phyloP scores from a whole-genome alignment of 306 rosid species.

The Lathyrus aphaca region DNA sequence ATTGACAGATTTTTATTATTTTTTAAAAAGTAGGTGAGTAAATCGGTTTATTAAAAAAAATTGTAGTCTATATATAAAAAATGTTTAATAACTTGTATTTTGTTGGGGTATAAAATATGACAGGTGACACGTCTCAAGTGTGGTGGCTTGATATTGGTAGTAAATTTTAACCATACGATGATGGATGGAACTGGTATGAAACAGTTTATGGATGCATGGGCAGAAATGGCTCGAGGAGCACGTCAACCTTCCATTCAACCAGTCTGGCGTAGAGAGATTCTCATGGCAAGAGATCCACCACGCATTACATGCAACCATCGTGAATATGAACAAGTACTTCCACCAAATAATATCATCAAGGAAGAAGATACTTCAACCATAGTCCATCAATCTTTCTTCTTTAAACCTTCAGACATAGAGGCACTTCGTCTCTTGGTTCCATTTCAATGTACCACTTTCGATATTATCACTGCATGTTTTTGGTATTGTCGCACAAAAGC shows the following conservation, averaged over 20 bases:
- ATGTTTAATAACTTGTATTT: too few species aligned
- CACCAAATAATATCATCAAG: neutral
- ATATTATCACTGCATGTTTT: constrained; percentile 32
- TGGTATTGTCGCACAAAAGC: constrained; percentile 41
- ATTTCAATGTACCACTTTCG: constrained; percentile 31
- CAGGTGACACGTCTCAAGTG: constrained; percentile 11
- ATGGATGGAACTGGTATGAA: constrained; percentile 2
- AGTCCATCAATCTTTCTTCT: constrained; percentile 18
- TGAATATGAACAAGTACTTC: neutral
- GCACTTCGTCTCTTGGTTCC: constrained; percentile 14
- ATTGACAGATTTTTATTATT: too few species aligned
- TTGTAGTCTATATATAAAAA: too few species aligned
- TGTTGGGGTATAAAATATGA: neutral
- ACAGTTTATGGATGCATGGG: constrained; percentile 27
- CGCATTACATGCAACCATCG: constrained; percentile 24
- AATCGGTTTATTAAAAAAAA: too few species aligned
- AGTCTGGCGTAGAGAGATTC: constrained; percentile 39
- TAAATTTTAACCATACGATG: constrained; percentile 28
- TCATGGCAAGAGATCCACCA: constrained; percentile 36
- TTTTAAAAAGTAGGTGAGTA: too few species aligned
- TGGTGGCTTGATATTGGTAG: constrained; percentile 2
- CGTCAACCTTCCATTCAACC: constrained; percentile 24
- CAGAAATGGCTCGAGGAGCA: constrained; percentile 35
- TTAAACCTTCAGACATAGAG: constrained; percentile 7
- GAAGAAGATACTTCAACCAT: neutral